A percentile compares a stretch with the other conserved stretches of the same genome.
These are phyloP conservation scores for Davidsoniella eucalypti DNA, from an alignment of 2,329 filamentous ascomycete genomes.

Conservation along the genomic window DNA sequence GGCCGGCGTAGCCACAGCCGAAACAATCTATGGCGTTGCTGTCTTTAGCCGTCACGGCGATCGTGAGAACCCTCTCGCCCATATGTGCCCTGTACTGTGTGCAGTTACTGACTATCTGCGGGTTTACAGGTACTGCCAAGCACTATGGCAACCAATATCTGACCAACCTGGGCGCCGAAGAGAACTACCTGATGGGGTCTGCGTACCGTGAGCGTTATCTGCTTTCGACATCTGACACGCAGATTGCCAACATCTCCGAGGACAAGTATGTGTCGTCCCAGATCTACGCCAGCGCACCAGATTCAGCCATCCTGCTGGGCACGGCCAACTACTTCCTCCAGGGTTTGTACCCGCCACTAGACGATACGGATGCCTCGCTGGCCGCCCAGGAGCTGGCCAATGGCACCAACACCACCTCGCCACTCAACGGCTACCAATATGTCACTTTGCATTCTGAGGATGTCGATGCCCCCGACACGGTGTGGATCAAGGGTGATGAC, in stretches of 20 bases:
- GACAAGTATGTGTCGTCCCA: slow-evolving; percentile 20
- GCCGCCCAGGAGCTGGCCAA: slow-evolving; percentile 20
- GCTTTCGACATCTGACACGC: slow-evolving; percentile 16
- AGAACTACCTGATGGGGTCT: slow-evolving; percentile 19
- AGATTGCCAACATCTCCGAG: slow-evolving; percentile 20
- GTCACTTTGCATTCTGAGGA: slow-evolving; percentile 19
- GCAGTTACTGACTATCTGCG: neutral
- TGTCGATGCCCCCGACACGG: slow-evolving; percentile 20
- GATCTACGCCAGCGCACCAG: slow-evolving; percentile 20
- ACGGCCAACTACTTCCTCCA: slow-evolving; percentile 23
- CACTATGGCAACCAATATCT: slow-evolving; percentile 20
- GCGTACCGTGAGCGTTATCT: slow-evolving; percentile 16
- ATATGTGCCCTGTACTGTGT: too few species aligned
- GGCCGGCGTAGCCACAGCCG: slow-evolving; percentile 16
- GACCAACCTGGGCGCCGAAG: slow-evolving; percentile 21
- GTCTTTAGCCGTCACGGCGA: slow-evolving; percentile 22
- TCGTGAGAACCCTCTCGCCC: slow-evolving; percentile 15
- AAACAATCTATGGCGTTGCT: slow-evolving; percentile 21
- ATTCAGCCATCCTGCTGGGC: slow-evolving; percentile 20
- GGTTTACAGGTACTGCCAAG: slow-evolving; percentile 20
- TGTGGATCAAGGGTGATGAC: slow-evolving; percentile 24
- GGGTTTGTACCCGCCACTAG: slow-evolving; percentile 21
- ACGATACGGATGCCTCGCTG: slow-evolving; percentile 17
- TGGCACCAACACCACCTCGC: slow-evolving; percentile 17
- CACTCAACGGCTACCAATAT: slow-evolving; percentile 22